Evolutionary conservation across 257 asterid species (phyloP).

Genomic region (Lantana camara): DNA sequence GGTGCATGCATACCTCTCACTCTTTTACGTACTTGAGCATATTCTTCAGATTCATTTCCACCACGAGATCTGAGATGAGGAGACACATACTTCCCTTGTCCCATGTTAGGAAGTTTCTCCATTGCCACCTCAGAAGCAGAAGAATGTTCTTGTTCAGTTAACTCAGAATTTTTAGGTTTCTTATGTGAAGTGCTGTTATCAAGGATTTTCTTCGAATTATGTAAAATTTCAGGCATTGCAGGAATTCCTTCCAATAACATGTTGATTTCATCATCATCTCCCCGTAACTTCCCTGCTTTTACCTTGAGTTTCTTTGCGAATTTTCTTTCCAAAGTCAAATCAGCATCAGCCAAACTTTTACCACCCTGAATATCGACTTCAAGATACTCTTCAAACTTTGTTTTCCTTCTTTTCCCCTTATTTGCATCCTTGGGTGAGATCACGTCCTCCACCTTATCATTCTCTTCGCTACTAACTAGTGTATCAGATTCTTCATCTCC

Average conservation of each 20-base stretch:
- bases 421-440: slow-evolving; percentile 33
- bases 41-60: slow-evolving; percentile 65
- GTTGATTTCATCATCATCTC: slow-evolving; percentile 37
- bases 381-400: slow-evolving; percentile 47
- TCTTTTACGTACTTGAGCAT: slow-evolving; percentile 67
- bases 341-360: slow-evolving; percentile 40
- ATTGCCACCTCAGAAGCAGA: slow-evolving; percentile 28
- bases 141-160: slow-evolving; percentile 32
- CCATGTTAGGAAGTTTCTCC: too few relatives aligned
- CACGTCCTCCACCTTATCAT: too few relatives aligned
- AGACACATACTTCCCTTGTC: slow-evolving; percentile 66
- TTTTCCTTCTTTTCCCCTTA: slow-evolving; percentile 38
- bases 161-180: slow-evolving; percentile 14
- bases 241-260: slow-evolving; percentile 48
- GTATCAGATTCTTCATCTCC: too few relatives aligned
- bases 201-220: slow-evolving; percentile 26
- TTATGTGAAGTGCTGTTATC: too few relatives aligned
- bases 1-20: slow-evolving; percentile 59
- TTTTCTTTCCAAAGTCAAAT: slow-evolving; percentile 39
- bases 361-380: slow-evolving; percentile 38
- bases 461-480: too few relatives aligned
- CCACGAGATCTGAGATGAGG: slow-evolving; percentile 67
- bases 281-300: slow-evolving; percentile 31
- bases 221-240: slow-evolving; percentile 40
- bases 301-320: slow-evolving; percentile 39